phyloP scores from a whole-genome alignment of 768 basidiomycete genomes.

The Tylopilus sp. region DNA sequence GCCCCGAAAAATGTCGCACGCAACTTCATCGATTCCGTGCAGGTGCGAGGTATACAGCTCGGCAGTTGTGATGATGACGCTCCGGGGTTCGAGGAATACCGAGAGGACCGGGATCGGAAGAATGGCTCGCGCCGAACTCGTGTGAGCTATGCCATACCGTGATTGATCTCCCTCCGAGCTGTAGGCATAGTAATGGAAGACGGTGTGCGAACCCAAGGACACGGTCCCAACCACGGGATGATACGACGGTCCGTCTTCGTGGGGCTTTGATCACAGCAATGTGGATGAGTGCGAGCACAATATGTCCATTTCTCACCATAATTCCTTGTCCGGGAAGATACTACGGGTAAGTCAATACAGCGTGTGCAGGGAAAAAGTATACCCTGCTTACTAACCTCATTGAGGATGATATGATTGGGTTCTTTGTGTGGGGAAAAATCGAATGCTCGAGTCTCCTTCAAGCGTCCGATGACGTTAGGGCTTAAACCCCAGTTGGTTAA shows the following conservation, averaged over 20 bases:
- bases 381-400: conserved; percentile 52
- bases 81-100: conserved; percentile 80
- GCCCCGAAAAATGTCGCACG: conserved; percentile 44
- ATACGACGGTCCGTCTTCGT: conserved; percentile 90
- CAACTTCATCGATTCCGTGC: conserved; percentile 72
- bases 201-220: conserved; percentile 77
- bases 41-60: conserved; percentile 68
- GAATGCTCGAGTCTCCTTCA: conserved; percentile 64
- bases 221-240: conserved; percentile 87
- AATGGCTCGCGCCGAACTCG: conserved; percentile 48
- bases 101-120: conserved; percentile 64
- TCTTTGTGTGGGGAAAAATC: conserved; percentile 54
- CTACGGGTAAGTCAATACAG: conserved; percentile 34
- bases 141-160: conserved; percentile 15
- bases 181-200: conserved; percentile 83
- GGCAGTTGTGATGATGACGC: conserved; percentile 72
- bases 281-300: conserved; percentile 5
- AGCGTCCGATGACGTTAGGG: conserved; percentile 72
- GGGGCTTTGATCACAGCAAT: conserved; percentile 52
- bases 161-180: conserved; percentile 17
- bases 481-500: conserved; percentile 38
- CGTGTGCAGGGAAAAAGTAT: not conserved
- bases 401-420: conserved; percentile 89
- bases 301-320: conserved; percentile 53
- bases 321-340: conserved; percentile 92